These are phyloP conservation scores for Cystobasidium pallidum DNA, from an alignment of 1,284 basidiomycete genomes.

Conservation along the genomic window DNA sequence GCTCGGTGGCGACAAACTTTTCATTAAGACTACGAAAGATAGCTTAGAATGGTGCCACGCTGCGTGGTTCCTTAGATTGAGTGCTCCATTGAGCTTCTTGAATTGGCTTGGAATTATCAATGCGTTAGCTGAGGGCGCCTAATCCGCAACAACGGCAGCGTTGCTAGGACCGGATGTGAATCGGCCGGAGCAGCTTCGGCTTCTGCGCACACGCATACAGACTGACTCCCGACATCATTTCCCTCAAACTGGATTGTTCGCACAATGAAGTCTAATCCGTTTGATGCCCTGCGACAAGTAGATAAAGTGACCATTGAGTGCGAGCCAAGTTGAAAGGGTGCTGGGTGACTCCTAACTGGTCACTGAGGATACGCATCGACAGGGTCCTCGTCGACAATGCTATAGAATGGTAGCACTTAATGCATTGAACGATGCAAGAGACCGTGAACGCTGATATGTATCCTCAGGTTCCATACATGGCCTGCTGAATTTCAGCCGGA, in stretches of 20 bases:
- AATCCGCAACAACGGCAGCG: no score
- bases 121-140: no score
- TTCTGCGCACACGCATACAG: no score
- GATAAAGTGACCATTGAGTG: constrained; percentile 39
- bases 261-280: constrained; percentile 3
- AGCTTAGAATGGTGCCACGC: no score
- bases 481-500: constrained; percentile 75
- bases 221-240: background rate
- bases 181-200: background rate
- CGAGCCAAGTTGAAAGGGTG: background rate
- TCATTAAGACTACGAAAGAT: background rate
- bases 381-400: constrained; percentile 67
- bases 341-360: background rate
- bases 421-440: background rate
- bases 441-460: background rate
- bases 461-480: constrained; percentile 67
- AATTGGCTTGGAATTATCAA: no score
- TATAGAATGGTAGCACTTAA: constrained; percentile 69
- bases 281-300: constrained; percentile 13
- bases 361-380: background rate
- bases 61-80: no score
- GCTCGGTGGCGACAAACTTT: constrained; percentile 6
- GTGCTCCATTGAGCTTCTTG: no score
- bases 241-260: background rate
- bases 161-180: no score